phyloP scores from a whole-genome alignment of 371 early-diverging fungal species.

The Funneliformis caledonium region DNA sequence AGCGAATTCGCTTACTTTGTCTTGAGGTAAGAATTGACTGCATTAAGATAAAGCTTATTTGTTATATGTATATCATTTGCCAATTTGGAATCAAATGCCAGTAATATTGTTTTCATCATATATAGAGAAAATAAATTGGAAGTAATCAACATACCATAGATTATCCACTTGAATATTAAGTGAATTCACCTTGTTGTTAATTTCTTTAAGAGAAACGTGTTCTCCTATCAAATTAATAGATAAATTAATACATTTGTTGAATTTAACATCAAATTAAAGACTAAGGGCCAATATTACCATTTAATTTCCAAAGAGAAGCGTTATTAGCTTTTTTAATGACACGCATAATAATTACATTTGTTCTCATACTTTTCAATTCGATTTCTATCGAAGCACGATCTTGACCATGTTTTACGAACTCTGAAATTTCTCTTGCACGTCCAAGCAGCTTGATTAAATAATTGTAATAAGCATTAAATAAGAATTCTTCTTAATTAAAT shows the following conservation, averaged over 20 bases:
- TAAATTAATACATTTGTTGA: too few relatives aligned
- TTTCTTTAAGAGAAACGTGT: constrained; percentile 61
- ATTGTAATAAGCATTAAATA: background rate
- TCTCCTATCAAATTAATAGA: constrained; percentile 52
- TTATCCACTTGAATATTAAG: constrained; percentile 95
- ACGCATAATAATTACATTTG: constrained; percentile 70
- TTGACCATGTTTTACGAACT: constrained; percentile 91
- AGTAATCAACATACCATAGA: constrained; percentile 83
- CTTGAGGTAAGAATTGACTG: constrained; percentile 96
- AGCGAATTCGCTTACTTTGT: constrained; percentile 92
- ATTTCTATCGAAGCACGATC: constrained; percentile 82
- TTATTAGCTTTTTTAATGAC: constrained; percentile 71
- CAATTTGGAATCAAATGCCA: background rate
- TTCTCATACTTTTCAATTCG: constrained; percentile 59
- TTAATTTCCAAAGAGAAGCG: constrained; percentile 75
- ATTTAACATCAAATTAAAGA: background rate
- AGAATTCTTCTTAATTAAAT: background rate
- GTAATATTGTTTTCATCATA: constrained; percentile 28
- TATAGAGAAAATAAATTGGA: constrained; percentile 69
- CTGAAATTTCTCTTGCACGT: constrained; percentile 84
- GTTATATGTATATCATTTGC: background rate
- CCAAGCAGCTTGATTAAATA: constrained; percentile 66
- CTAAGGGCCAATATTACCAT: constrained; percentile 58
- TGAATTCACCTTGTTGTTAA: constrained; percentile 59
- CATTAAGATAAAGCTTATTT: too few relatives aligned